Conservation (phyloP, 2,329 filamentous ascomycete genomes). For the Claviceps sp. region DNA sequence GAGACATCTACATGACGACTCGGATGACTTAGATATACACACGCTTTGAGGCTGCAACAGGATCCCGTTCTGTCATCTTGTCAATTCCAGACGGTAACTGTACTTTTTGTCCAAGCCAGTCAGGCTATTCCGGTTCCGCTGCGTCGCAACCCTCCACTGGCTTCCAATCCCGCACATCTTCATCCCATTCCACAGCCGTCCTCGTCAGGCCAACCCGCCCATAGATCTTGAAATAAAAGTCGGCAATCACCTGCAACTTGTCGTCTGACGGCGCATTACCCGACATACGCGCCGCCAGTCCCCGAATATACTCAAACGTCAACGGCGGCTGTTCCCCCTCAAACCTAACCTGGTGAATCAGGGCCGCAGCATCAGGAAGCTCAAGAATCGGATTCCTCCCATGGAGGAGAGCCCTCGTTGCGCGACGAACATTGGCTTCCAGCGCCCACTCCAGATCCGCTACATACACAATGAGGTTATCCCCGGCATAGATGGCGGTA, state of each 20-base stretch:
- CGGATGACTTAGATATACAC: constrained; percentile 1
- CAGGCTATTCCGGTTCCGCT: too few relatives aligned
- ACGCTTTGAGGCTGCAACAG: constrained; percentile 6
- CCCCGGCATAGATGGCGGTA: constrained; percentile 11
- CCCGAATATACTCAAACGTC: constrained; percentile 8
- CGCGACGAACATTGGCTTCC: constrained; percentile 14
- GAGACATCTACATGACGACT: constrained; percentile 7
- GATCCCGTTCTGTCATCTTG: too few relatives aligned
- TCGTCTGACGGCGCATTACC: constrained; percentile 7
- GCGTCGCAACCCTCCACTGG: not conserved
- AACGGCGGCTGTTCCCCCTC: constrained; percentile 4
- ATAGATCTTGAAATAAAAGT: constrained; percentile 7
- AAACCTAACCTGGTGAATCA: constrained; percentile 6
- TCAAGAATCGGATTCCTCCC: constrained; percentile 3
- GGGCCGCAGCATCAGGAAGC: constrained; percentile 8
- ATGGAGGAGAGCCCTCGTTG: too few relatives aligned
- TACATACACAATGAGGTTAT: constrained; percentile 13
- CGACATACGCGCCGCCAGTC: constrained; percentile 8
- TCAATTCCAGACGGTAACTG: too few relatives aligned
- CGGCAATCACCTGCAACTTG: constrained; percentile 6
- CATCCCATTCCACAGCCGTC: constrained; percentile 2
- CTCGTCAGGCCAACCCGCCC: constrained; percentile 4
- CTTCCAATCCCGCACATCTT: not conserved
- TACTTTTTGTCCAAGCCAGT: too few relatives aligned
- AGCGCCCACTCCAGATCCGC: constrained; percentile 14